These are phyloP conservation scores for Sesbania bispinosa DNA, from an alignment of 306 rosid species.

Conservation along the genomic window DNA sequence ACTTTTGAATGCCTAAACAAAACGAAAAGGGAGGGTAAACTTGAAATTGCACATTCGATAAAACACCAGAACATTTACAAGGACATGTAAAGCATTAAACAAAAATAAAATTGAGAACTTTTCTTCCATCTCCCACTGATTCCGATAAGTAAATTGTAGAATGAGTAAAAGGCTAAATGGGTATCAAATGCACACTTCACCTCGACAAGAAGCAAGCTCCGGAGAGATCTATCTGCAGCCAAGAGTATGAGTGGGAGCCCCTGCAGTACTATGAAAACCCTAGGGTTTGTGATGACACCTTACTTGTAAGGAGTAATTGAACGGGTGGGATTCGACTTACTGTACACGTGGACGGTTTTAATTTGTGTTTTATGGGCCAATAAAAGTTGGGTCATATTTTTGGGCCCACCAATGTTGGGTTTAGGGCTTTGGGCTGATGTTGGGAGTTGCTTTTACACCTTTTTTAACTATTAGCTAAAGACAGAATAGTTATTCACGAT, in stretches of 20 bases:
- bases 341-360: neutral
- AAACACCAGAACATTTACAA: neutral
- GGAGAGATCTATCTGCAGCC: slow-evolving; percentile 19
- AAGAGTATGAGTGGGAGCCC: neutral
- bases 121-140: neutral
- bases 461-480: too few relatives aligned
- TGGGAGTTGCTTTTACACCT: too few relatives aligned
- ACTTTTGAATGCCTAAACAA: neutral
- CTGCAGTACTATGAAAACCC: slow-evolving; percentile 8
- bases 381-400: neutral
- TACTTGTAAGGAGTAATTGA: neutral
- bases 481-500: too few relatives aligned
- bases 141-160: neutral
- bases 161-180: neutral
- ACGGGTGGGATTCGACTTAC: neutral
- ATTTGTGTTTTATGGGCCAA: neutral
- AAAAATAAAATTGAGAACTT: neutral
- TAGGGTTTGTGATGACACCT: neutral
- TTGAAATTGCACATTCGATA: neutral
- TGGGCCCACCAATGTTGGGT: too few relatives aligned
- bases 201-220: neutral
- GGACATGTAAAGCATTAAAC: neutral
- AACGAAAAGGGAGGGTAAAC: neutral
- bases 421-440: too few relatives aligned
- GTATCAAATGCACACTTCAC: neutral